phyloP scores from a whole-genome alignment of 2,329 filamentous ascomycete genomes.

The Penicillium crustosum region DNA sequence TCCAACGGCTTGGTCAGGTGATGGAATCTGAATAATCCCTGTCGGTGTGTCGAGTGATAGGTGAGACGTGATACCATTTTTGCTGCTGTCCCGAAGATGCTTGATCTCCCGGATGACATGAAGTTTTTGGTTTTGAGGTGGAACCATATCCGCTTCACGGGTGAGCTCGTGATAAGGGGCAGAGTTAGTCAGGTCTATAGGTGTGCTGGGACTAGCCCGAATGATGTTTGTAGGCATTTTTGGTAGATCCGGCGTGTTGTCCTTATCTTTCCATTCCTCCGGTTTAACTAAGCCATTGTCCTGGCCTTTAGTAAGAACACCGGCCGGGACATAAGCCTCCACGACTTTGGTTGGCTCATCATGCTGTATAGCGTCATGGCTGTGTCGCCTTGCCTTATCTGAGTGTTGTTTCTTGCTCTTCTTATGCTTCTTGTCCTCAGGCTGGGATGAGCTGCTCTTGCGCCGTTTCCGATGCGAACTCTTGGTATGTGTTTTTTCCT shows the following conservation, averaged over 20 bases:
- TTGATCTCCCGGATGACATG: neutral
- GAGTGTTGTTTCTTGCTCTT: constrained; percentile 3
- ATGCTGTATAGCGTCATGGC: neutral
- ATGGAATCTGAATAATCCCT: neutral
- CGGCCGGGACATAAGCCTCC: neutral
- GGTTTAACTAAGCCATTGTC: neutral
- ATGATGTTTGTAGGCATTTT: neutral
- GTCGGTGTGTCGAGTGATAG: neutral
- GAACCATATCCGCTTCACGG: too few relatives aligned
- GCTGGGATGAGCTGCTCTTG: constrained; percentile 4
- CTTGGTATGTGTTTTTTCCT: neutral
- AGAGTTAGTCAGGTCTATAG: neutral
- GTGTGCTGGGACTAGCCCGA: neutral
- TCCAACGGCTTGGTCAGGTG: neutral
- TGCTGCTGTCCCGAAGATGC: neutral
- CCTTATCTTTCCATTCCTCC: too few relatives aligned
- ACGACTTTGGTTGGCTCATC: neutral
- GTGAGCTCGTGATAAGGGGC: neutral
- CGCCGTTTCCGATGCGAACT: neutral
- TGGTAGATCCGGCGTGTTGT: neutral
- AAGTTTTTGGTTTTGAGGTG: neutral
- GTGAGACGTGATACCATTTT: neutral
- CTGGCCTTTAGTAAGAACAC: neutral
- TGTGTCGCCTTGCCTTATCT: neutral
- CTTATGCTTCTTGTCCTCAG: neutral